Base-by-base conservation (phyloP, 345 rosid species). In the Linum usitatissimum region DNA sequence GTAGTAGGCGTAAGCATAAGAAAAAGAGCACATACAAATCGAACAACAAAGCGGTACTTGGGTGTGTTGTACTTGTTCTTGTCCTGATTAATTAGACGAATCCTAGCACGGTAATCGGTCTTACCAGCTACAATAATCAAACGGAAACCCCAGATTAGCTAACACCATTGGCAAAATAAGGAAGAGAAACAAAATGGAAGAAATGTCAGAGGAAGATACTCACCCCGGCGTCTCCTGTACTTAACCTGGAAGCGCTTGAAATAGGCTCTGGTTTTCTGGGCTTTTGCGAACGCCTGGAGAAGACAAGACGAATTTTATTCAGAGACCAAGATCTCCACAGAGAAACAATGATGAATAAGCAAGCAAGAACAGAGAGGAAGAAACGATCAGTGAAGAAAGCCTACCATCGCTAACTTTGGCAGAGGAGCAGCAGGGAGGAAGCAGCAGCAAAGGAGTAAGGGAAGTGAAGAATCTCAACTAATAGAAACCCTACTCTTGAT, bases 1-100 rank as follows among this genome's bases (percentile, higher is more conserved):
- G 38, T 34, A 34, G 28, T 23, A 23, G 28, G 10, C 48, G 48
- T 40, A 7, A 40, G 13, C 6, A 40, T 40, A 40, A 7, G 8
- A 7, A 10, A 7, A 30, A 14, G 5, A n/a, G 5, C 13, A 60
- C 30, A 85, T 83, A 87, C 95, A 20, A 84, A 84, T 48, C 90
- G 63, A 30, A 84, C 87, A 59, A 86, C 86, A 40, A 84, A 82
- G 12, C 93, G 79, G 62, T 86, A 86, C 55, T 84, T 86, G 3
- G 93, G 93, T 0, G 85, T 86, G 75, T 86, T 86, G 65, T 86
- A 82, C 73, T 86, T 79, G 65, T 82, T 86, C 70, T 86, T 86
- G 53, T 84, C 90, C 36, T 86, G 90, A 30, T 86, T 86, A 64
- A 84, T 84, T 10, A 84, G 79, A 58, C 90, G 89, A 42, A 75